Base-by-base conservation (phyloP, 345 rosid species). In the Fremontodendron californicum region DNA sequence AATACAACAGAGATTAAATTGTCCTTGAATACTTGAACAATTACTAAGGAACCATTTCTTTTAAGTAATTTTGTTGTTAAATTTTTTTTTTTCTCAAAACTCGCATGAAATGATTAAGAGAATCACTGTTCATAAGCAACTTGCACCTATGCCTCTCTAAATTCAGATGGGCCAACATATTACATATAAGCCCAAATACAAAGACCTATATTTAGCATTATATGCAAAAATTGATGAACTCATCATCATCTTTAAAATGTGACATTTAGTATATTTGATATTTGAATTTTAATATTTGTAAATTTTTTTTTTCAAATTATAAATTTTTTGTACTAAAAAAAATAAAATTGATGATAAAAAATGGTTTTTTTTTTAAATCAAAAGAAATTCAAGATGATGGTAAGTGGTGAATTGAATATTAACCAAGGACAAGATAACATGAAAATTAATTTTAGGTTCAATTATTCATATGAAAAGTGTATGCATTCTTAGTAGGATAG, bases 111-210 rank as follows among this genome's bases (percentile, higher is more conserved):
- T 82, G 42, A 78, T 71, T 45, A 49, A 11, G 13, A 12, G 10
- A 49, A n/a, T 8, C 3, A 73, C 31, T 64, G 63, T 74, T 42
- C 8, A 57, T 52, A 23, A 62, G 16, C 21, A 57, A 71, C 35
- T 29, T 69, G 79, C 78, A 66, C 58, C 60, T 69, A 77, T 11
- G 35, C 21, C 46, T n/a, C n/a, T n/a, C n/a, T n/a, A n/a, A 39
- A 35, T 60, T 68, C 71, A 48, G 21, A 63, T 80, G 85, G 84
- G 46, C 81, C 87, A 77, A n/a, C n/a, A n/a, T n/a, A n/a, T n/a
- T n/a, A 21, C 54, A 6, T 19, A 31, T 9, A 66, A 61, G 84
- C 77, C 82, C 86, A 73, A 73, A 57, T 61, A 2, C 52, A 25
- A 31, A 31, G 42, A n/a, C n/a, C n/a, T n/a, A n/a, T n/a, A n/a